Evolutionary conservation across 139 green algal species (phyloP).

Genomic region (Gonium pectorale): DNA sequence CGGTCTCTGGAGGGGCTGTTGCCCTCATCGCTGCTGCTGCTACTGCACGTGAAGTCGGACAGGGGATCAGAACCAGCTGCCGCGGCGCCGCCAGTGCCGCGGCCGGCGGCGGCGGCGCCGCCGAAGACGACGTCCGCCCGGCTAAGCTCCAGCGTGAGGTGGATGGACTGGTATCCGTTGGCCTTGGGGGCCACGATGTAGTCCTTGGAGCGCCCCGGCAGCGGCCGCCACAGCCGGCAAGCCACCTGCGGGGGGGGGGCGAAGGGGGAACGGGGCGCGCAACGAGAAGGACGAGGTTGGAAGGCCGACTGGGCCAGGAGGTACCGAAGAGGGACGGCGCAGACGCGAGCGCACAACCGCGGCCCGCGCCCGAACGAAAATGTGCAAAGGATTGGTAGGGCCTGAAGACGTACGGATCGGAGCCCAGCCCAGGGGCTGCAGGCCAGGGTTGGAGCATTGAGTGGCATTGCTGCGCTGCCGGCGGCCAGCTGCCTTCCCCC

Average conservation of each 20-base stretch:
- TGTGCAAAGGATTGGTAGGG: too few relatives aligned
- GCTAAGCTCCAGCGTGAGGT: slow-evolving; percentile 77
- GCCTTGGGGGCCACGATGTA: slow-evolving; percentile 89
- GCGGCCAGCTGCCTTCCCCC: too few relatives aligned
- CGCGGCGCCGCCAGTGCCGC: background rate
- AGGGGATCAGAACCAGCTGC: background rate
- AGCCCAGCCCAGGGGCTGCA: too few relatives aligned
- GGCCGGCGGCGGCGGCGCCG: background rate
- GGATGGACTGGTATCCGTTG: slow-evolving; percentile 94
- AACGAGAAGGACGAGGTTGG: background rate
- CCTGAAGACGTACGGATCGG: background rate
- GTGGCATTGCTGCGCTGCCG: too few relatives aligned
- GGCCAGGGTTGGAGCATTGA: too few relatives aligned
- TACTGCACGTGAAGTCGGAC: too few relatives aligned
- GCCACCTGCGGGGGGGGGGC: slow-evolving; percentile 50
- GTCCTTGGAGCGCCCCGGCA: slow-evolving; percentile 86
- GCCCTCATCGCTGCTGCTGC: too few relatives aligned
- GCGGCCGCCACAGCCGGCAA: slow-evolving; percentile 71
- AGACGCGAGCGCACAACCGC: too few relatives aligned
- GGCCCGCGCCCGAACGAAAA: too few relatives aligned
- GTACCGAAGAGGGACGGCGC: too few relatives aligned
- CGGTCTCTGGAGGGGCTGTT: too few relatives aligned
- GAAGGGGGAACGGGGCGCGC: background rate
- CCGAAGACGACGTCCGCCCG: background rate
- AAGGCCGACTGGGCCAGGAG: too few relatives aligned